phyloP scores from a whole-genome alignment of 257 asterid species.

The Solanum sitiens region DNA sequence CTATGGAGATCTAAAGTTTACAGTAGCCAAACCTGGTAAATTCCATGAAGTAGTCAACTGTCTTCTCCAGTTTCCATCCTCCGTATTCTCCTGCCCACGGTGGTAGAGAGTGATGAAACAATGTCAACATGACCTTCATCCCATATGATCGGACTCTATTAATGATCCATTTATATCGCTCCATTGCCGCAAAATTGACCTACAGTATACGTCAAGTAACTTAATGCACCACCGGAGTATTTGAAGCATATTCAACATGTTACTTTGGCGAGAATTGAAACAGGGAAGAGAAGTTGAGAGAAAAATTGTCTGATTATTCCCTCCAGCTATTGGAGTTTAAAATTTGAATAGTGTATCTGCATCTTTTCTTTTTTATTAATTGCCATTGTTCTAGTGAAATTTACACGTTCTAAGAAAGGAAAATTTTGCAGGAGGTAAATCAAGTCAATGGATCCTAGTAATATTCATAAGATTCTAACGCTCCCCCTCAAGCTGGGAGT shows the following conservation, averaged over 20 bases:
- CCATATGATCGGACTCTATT: constrained; percentile 70
- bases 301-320: background rate
- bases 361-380: background rate
- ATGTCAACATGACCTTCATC: constrained; percentile 93
- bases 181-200: constrained; percentile 90
- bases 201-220: constrained; percentile 10
- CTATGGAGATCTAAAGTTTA: background rate
- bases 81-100: constrained; percentile 99
- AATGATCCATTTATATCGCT: constrained; percentile 90
- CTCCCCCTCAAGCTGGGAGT: background rate
- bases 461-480: background rate
- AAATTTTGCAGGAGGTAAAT: background rate
- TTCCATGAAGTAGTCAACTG: constrained; percentile 75
- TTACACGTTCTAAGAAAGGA: background rate
- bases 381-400: background rate
- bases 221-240: background rate
- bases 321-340: background rate
- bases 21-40: constrained; percentile 57
- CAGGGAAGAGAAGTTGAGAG: background rate
- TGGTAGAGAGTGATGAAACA: constrained; percentile 96
- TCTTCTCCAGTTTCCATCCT: constrained; percentile 92
- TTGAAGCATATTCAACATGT: background rate
- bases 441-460: background rate
- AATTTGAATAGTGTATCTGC: background rate
- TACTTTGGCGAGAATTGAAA: background rate